Conservation (phyloP, 768 basidiomycete genomes). For the Saitozyma sp. region DNA sequence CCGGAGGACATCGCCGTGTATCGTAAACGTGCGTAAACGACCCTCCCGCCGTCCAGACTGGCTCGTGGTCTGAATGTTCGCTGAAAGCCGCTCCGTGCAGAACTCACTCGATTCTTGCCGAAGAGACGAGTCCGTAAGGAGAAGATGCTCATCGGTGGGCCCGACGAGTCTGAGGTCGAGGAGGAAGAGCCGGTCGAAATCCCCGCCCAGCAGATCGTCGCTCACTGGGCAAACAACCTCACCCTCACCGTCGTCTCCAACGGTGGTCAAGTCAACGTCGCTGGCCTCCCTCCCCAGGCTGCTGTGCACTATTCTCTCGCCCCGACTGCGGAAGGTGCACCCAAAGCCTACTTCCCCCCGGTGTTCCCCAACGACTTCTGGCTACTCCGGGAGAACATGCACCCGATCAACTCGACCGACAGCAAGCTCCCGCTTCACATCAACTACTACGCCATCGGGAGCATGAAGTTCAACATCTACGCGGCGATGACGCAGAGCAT, state of each 20-base stretch:
- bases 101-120: constrained; percentile 79
- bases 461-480: constrained; percentile 69
- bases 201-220: constrained; percentile 59
- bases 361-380: constrained; percentile 95
- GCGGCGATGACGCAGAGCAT: constrained; percentile 82
- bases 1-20: constrained; percentile 30
- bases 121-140: constrained; percentile 72
- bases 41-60: too few species aligned
- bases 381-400: constrained; percentile 73
- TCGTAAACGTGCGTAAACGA: constrained; percentile 44
- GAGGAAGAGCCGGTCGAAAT: constrained; percentile 22
- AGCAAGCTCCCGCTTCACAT: constrained; percentile 74
- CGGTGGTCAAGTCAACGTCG: constrained; percentile 56
- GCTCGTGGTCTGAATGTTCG: background rate
- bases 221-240: constrained; percentile 85
- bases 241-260: constrained; percentile 84
- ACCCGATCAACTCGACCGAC: constrained; percentile 83
- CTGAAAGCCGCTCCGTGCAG: constrained; percentile 54
- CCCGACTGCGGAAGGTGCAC: constrained; percentile 62
- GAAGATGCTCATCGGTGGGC: constrained; percentile 68
- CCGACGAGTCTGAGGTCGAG: constrained; percentile 49
- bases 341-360: constrained; percentile 71
- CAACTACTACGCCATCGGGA: constrained; percentile 76
- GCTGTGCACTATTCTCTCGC: constrained; percentile 66
- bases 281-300: constrained; percentile 24